Percentiles rank a stretch among this genome's conserved stretches.
phyloP scores from a whole-genome alignment of 805 yeast genomes.

The Pichia sporocuriosa region DNA sequence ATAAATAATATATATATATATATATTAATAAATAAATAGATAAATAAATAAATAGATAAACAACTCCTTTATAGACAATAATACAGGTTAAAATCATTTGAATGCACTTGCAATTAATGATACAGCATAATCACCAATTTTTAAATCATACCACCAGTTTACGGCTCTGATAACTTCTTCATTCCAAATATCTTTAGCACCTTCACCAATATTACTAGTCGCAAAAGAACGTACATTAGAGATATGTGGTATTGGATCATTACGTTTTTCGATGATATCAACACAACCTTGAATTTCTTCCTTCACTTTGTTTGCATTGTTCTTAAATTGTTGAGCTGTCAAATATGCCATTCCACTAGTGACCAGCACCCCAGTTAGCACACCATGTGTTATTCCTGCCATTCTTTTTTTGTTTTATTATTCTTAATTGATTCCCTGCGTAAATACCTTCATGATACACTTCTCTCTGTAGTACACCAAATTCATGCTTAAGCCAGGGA shows the following conservation, averaged over 20 bases:
- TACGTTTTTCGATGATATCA: slow-evolving; percentile 45
- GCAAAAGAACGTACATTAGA: slow-evolving; percentile 38
- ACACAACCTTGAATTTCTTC: slow-evolving; percentile 42
- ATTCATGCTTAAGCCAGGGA: too few relatives aligned
- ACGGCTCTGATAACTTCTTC: slow-evolving; percentile 59
- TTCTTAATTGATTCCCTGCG: background rate
- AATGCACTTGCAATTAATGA: slow-evolving; percentile 6
- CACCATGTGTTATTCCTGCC: slow-evolving; percentile 47
- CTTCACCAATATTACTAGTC: slow-evolving; percentile 46
- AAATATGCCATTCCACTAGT: slow-evolving; percentile 58
- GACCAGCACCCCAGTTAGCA: slow-evolving; percentile 54
- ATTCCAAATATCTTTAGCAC: slow-evolving; percentile 75
- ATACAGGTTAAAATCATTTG: too few relatives aligned
- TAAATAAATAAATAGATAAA: background rate
- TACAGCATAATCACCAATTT: slow-evolving; percentile 15
- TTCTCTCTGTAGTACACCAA: too few relatives aligned
- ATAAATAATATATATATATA: background rate
- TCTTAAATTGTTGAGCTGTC: slow-evolving; percentile 49
- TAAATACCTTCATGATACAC: background rate
- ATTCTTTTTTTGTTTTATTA: slow-evolving; percentile 13
- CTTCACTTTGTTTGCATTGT: slow-evolving; percentile 41
- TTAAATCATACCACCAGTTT: slow-evolving; percentile 49
- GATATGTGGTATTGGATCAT: slow-evolving; percentile 42
- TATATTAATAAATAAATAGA: background rate
- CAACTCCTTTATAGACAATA: too few relatives aligned